These are phyloP conservation scores for Globisporangium takayamanum DNA, from an alignment of 352 stramenopile species.

Conservation along the genomic window DNA sequence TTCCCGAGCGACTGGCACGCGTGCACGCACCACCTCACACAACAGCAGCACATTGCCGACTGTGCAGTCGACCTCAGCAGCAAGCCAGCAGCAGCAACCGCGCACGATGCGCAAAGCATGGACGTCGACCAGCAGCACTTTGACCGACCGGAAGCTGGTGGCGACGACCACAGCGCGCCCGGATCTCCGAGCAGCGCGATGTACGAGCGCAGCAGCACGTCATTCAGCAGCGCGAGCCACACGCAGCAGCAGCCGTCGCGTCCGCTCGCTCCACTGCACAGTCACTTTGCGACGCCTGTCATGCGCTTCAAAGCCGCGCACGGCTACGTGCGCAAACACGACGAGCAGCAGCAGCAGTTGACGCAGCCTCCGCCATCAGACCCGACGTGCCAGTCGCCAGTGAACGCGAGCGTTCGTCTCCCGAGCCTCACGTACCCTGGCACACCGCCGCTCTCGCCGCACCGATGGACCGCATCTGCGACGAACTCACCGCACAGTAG, in stretches of 20 bases:
- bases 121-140: constrained; percentile 8
- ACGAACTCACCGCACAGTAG: constrained; percentile 13
- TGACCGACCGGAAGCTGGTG: constrained; percentile 1
- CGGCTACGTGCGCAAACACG: constrained; percentile 43
- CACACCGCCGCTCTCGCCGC: constrained; percentile 41
- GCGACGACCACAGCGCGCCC: constrained; percentile 2
- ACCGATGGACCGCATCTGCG: constrained; percentile 21
- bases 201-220: background rate
- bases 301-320: constrained; percentile 62
- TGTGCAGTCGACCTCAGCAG: background rate
- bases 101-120: constrained; percentile 4
- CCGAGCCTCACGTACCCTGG: constrained; percentile 25
- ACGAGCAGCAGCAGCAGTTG: background rate
- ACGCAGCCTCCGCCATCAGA: constrained; percentile 12
- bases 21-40: background rate
- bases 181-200: constrained; percentile 3
- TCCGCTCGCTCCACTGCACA: constrained; percentile 22
- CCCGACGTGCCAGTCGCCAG: background rate
- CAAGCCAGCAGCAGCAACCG: background rate
- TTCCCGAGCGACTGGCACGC: constrained; percentile 1
- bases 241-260: constrained; percentile 1
- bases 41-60: background rate
- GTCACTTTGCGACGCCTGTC: constrained; percentile 37
- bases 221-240: background rate
- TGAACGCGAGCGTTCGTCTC: constrained; percentile 24